Percentiles rank a stretch among this genome's conserved stretches.
phyloP scores from a whole-genome alignment of 129 eudicot species.

The Chrysanthemum makinoi region DNA sequence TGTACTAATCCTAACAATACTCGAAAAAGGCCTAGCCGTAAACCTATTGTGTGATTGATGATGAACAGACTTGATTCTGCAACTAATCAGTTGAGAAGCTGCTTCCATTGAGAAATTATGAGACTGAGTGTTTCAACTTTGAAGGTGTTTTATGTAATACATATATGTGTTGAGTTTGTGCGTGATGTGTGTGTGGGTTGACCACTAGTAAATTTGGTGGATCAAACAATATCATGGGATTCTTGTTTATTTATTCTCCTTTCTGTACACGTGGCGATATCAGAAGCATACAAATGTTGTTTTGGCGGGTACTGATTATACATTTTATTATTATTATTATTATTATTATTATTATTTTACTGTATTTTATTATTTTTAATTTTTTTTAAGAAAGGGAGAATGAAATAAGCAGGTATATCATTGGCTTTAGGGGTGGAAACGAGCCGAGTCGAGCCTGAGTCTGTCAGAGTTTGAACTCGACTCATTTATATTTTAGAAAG shows the following conservation, averaged over 20 bases:
- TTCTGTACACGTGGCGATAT: constrained; percentile 36
- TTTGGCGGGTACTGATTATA: no score
- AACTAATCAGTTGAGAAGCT: constrained; percentile 56
- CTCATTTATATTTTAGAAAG: no score
- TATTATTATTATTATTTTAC: no score
- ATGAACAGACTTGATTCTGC: constrained; percentile 40
- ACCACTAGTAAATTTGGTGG: constrained; percentile 27
- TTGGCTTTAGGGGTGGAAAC: no score
- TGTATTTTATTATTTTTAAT: no score
- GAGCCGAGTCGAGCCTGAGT: no score
- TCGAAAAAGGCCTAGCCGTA: constrained; percentile 29
- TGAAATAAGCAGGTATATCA: no score
- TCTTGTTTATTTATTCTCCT: not conserved
- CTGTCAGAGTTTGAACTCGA: no score
- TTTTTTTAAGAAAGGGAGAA: no score
- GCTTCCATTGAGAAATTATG: constrained; percentile 60
- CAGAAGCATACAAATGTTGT: constrained; percentile 16
- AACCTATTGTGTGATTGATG: constrained; percentile 21
- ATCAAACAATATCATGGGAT: constrained; percentile 4
- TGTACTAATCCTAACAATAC: constrained; percentile 28
- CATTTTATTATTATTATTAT: no score
- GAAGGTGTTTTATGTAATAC: not conserved
- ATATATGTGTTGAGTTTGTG: constrained; percentile 21
- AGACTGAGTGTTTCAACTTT: not conserved
- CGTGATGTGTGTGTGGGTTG: constrained; percentile 27